A percentile compares a stretch with the other conserved stretches of the same genome.
These are phyloP conservation scores for Beauveria sp. DNA, from an alignment of 2,329 filamentous ascomycete species.

Conservation along the genomic window DNA sequence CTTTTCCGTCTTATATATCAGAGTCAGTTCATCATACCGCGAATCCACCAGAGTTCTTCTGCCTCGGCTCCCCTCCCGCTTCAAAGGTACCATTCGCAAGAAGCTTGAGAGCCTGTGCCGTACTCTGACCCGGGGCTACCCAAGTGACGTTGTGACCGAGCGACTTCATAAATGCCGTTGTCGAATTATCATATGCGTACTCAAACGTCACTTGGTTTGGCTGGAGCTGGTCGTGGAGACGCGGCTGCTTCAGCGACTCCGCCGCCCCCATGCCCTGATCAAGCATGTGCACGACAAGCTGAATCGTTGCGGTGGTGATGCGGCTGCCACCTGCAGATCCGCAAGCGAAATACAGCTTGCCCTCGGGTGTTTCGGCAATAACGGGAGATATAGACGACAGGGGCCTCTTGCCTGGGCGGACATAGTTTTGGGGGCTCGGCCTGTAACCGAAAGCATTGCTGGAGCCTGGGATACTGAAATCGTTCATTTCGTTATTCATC, in stretches of 20 bases:
- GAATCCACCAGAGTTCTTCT: conserved; percentile 63
- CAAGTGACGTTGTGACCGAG: conserved; percentile 70
- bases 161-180: conserved; percentile 56
- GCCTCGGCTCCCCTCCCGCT: conserved; percentile 75
- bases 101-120: conserved; percentile 64
- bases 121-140: conserved; percentile 57
- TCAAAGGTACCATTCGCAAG: conserved; percentile 63
- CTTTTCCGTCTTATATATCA: not conserved
- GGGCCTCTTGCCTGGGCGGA: conserved; percentile 69
- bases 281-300: conserved; percentile 67
- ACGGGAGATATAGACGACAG: conserved; percentile 70
- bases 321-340: conserved; percentile 76
- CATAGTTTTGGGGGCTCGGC: conserved; percentile 66
- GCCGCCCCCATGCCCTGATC: conserved; percentile 55
- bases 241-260: conserved; percentile 58
- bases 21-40: conserved; percentile 28
- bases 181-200: conserved; percentile 61
- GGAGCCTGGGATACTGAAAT: conserved; percentile 68
- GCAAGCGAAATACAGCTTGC: conserved; percentile 61
- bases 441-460: conserved; percentile 72
- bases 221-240: conserved; percentile 76
- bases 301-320: conserved; percentile 78
- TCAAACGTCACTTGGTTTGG: conserved; percentile 66
- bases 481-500: conserved; percentile 57
- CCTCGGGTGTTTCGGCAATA: conserved; percentile 66